Conservation (phyloP, 164 flowering plant genomes). For the Paratinospora sagittata region DNA sequence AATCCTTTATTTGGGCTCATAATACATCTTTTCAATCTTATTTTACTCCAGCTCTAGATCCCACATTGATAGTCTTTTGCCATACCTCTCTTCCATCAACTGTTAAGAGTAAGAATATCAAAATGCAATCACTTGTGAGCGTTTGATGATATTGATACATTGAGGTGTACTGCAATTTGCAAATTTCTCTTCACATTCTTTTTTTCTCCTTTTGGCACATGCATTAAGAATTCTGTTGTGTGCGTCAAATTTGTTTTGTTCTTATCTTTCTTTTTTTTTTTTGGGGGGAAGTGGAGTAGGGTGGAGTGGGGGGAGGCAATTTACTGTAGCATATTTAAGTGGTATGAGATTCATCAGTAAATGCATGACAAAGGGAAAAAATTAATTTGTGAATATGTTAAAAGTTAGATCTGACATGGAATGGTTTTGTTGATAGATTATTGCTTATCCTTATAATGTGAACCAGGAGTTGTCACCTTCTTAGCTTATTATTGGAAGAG, state of each 20-base stretch:
- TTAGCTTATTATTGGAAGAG: conserved; percentile 73
- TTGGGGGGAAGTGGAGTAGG: no score
- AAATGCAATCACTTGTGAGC: background rate
- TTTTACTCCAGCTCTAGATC: background rate
- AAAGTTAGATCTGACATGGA: background rate
- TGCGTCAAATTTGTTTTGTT: no score
- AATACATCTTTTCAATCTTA: background rate
- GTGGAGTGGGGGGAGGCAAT: no score
- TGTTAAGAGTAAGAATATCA: background rate
- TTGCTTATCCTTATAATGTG: conserved; percentile 4
- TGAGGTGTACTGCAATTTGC: no score
- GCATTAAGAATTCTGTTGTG: no score
- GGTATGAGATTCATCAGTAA: background rate
- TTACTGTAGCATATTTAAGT: no score
- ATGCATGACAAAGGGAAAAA: background rate
- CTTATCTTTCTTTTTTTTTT: no score
- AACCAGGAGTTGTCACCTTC: conserved; percentile 69
- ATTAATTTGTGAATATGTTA: background rate
- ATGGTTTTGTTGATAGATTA: background rate
- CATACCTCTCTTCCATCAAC: background rate
- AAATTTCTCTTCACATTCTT: background rate
- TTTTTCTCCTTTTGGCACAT: background rate
- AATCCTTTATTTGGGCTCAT: background rate
- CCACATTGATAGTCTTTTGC: background rate
- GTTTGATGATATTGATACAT: background rate